Percentiles rank a stretch among this genome's conserved stretches.
Conservation (phyloP, 352 stramenopile species). For the Nothophytophthora sp. region DNA sequence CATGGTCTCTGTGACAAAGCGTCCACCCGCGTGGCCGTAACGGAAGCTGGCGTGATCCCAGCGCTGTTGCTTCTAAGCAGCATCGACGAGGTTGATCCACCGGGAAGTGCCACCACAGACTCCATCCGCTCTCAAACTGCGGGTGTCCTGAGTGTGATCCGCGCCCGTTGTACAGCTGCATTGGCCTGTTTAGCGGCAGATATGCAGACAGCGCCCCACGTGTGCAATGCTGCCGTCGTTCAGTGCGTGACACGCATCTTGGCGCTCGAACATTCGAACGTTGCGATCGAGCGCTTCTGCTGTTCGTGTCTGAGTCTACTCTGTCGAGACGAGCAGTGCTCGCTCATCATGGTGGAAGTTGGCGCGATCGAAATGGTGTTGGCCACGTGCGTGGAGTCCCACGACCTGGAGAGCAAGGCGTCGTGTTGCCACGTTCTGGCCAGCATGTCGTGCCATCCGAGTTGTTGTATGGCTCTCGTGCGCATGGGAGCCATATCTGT, state of each 20-base stretch:
- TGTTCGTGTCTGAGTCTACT: slow-evolving; percentile 74
- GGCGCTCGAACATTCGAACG: slow-evolving; percentile 42
- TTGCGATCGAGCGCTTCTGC: slow-evolving; percentile 70
- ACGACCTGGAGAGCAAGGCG: slow-evolving; percentile 66
- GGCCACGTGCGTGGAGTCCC: slow-evolving; percentile 55
- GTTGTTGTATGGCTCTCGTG: slow-evolving; percentile 56
- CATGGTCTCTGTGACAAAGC: slow-evolving; percentile 65
- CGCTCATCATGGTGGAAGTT: slow-evolving; percentile 51
- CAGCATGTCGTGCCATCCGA: slow-evolving; percentile 70
- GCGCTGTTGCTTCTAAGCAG: slow-evolving; percentile 60
- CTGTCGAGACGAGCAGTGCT: slow-evolving; percentile 66
- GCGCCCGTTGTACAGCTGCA: slow-evolving; percentile 59
- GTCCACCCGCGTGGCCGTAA: slow-evolving; percentile 47
- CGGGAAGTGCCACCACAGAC: background rate
- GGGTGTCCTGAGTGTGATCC: slow-evolving; percentile 42
- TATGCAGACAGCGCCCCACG: slow-evolving; percentile 25
- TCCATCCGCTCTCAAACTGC: background rate
- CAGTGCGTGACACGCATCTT: slow-evolving; percentile 58
- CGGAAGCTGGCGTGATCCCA: slow-evolving; percentile 51
- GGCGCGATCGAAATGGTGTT: slow-evolving; percentile 59
- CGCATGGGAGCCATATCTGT: slow-evolving; percentile 53
- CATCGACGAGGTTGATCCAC: slow-evolving; percentile 4
- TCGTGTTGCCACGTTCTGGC: slow-evolving; percentile 78
- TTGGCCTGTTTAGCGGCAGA: slow-evolving; percentile 66
- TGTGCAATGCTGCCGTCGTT: slow-evolving; percentile 57